phyloP scores from a whole-genome alignment of 768 basidiomycete genomes.

The Lactarius quietus region DNA sequence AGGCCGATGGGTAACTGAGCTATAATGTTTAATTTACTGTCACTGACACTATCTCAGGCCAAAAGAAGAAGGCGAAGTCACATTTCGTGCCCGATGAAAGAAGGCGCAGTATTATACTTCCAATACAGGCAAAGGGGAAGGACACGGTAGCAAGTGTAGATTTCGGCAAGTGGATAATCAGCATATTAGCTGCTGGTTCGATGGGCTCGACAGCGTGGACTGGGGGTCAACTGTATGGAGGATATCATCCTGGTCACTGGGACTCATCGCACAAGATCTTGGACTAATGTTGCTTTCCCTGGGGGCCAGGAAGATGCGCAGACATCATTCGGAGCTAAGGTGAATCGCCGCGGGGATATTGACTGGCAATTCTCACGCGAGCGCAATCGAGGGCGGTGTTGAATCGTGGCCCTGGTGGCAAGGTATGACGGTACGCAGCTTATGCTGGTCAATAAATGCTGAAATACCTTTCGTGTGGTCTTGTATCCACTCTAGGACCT shows the following conservation, averaged over 20 bases:
- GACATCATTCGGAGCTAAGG: background rate
- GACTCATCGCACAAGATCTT: conserved; percentile 1
- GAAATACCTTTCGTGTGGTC: too few species aligned
- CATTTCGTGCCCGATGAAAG: background rate
- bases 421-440: background rate
- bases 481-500: background rate
- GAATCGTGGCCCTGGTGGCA: background rate
- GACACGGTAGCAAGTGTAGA: background rate
- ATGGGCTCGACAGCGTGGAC: background rate
- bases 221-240: background rate
- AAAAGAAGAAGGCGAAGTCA: background rate
- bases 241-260: conserved; percentile 2
- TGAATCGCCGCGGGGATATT: background rate
- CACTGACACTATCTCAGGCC: background rate
- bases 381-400: background rate
- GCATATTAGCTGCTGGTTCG: background rate
- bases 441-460: too few species aligned
- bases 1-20: background rate
- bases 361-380: background rate
- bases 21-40: background rate
- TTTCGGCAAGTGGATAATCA: background rate
- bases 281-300: background rate
- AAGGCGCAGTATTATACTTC: background rate
- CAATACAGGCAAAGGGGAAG: background rate
- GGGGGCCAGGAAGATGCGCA: background rate